phyloP scores from a whole-genome alignment of 306 rosid genomes.

The barrel medic (Medicago truncatula) region DNA sequence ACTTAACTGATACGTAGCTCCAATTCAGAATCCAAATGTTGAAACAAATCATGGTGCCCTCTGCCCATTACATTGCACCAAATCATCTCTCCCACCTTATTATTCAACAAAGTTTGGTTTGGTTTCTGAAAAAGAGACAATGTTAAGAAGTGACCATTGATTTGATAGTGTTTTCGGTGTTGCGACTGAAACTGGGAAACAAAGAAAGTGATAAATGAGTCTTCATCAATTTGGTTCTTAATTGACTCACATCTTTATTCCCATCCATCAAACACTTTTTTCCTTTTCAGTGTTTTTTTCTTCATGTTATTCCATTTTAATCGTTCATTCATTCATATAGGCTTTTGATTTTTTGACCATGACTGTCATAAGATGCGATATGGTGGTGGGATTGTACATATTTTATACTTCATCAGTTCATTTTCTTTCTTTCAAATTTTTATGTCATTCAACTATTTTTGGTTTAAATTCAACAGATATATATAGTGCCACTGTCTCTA shows the following conservation, averaged over 20 bases:
- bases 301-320: constrained; percentile 2
- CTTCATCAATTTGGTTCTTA: not conserved
- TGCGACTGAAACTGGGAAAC: constrained; percentile 36
- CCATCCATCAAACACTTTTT: constrained; percentile 34
- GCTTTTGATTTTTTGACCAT: constrained; percentile 17
- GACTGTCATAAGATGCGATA: not conserved
- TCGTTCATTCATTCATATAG: not conserved
- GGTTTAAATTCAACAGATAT: not conserved
- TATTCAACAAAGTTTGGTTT: constrained; percentile 35
- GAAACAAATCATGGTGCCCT: too few relatives aligned
- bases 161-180: constrained; percentile 45
- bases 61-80: constrained; percentile 47
- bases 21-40: constrained; percentile 31
- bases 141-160: constrained; percentile 36
- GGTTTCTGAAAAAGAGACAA: constrained; percentile 44
- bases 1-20: not conserved
- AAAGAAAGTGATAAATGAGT: not conserved
- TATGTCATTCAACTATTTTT: not conserved
- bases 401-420: not conserved
- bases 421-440: not conserved
- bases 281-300: not conserved
- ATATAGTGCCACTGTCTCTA: too few relatives aligned
- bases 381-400: constrained; percentile 3
- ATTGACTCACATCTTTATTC: constrained; percentile 37
- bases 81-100: not conserved